phyloP scores from a whole-genome alignment of 139 green algal species.

The Ettlia oleoabundans region DNA sequence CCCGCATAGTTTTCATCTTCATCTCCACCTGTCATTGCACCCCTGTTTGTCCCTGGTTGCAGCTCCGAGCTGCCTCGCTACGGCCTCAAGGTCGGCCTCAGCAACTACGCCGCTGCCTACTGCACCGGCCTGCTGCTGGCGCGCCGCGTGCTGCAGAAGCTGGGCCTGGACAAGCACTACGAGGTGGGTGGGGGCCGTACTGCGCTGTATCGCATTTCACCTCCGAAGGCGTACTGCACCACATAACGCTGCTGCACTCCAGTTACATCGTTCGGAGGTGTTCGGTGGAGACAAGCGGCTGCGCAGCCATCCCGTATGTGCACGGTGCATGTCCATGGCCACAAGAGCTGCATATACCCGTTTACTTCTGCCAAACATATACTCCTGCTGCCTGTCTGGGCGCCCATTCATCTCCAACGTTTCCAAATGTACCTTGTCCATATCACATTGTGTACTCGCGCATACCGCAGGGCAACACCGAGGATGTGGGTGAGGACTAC shows the following conservation, averaged over 20 bases:
- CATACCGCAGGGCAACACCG: constrained; percentile 52
- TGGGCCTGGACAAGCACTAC: constrained; percentile 91
- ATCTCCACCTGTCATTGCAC: neutral
- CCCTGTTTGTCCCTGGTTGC: neutral
- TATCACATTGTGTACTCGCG: too few relatives aligned
- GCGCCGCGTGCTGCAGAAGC: constrained; percentile 93
- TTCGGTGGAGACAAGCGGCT: too few relatives aligned
- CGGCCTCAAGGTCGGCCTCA: constrained; percentile 93
- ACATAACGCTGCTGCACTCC: neutral
- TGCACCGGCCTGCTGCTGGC: constrained; percentile 93
- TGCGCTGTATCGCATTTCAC: neutral
- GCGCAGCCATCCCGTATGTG: too few relatives aligned
- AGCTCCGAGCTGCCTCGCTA: constrained; percentile 94
- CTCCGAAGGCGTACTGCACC: neutral
- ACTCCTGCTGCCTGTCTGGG: too few relatives aligned
- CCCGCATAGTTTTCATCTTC: too few relatives aligned
- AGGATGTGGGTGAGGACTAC: constrained; percentile 92
- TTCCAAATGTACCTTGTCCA: too few relatives aligned
- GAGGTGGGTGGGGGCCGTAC: constrained; percentile 31
- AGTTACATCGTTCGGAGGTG: too few relatives aligned
- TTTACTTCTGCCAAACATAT: too few relatives aligned
- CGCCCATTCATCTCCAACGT: too few relatives aligned
- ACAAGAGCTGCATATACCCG: too few relatives aligned
- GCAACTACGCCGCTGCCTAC: constrained; percentile 98
- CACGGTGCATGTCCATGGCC: too few relatives aligned